phyloP scores from a whole-genome alignment of 176 grass and related monocot species.

The Paspalum notatum region DNA sequence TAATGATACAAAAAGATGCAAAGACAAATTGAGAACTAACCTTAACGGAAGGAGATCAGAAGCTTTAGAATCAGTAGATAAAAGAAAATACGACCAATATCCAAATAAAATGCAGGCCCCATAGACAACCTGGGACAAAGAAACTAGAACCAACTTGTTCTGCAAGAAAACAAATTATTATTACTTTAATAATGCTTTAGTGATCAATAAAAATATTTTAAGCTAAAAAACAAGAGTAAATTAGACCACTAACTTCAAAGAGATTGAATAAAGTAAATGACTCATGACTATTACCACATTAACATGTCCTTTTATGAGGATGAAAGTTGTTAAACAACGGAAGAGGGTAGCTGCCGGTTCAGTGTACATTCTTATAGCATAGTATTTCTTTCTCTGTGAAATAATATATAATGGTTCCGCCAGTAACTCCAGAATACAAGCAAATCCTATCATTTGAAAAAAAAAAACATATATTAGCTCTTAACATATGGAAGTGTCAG shows the following conservation, averaged over 20 bases:
- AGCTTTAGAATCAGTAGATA: constrained; percentile 49
- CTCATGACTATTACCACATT: constrained; percentile 60
- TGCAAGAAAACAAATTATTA: constrained; percentile 57
- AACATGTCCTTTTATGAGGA: constrained; percentile 66
- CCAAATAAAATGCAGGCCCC: constrained; percentile 72
- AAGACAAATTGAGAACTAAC: constrained; percentile 49
- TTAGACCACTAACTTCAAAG: not conserved
- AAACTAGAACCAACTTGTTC: constrained; percentile 86
- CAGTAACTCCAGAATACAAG: constrained; percentile 93
- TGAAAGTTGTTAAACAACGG: constrained; percentile 81
- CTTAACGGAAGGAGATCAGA: constrained; percentile 74
- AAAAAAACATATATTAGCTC: constrained; percentile 28
- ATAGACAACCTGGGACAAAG: constrained; percentile 84
- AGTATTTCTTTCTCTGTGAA: constrained; percentile 87
- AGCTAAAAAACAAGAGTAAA: not conserved
- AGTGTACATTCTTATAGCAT: constrained; percentile 76
- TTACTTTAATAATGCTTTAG: constrained; percentile 2
- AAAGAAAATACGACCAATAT: constrained; percentile 89
- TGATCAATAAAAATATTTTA: constrained; percentile 36
- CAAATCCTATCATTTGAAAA: constrained; percentile 75
- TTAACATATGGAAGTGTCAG: constrained; percentile 19
- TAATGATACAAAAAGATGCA: constrained; percentile 13
- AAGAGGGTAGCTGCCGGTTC: constrained; percentile 82
- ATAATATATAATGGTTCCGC: constrained; percentile 95
- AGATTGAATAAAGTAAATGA: constrained; percentile 31